Conservation (phyloP, 495 filamentous ascomycete species). For the Clavariopsis aquatica region DNA sequence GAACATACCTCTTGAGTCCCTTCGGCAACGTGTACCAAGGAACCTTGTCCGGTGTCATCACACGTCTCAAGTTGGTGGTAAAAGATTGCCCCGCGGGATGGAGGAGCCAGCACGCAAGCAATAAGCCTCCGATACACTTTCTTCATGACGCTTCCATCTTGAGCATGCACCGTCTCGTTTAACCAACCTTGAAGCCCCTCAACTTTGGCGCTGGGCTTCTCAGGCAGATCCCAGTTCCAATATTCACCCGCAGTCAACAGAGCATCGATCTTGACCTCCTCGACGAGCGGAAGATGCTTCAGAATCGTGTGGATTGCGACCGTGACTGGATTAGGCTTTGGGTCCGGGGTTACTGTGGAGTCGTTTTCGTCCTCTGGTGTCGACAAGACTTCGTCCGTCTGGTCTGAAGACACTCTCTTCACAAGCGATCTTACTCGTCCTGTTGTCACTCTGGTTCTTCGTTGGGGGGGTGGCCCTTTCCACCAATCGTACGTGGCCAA, state of each 20-base stretch:
- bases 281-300: conserved; percentile 15
- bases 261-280: conserved; percentile 20
- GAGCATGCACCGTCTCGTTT: background rate
- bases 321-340: conserved; percentile 10
- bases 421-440: background rate
- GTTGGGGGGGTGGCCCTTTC: conserved; percentile 11
- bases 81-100: background rate
- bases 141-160: background rate
- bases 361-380: background rate
- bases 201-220: conserved; percentile 5
- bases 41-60: background rate
- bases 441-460: background rate
- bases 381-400: conserved; percentile 6
- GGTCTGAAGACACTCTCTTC: conserved; percentile 12
- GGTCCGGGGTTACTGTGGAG: background rate
- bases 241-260: conserved; percentile 16
- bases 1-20: conserved; percentile 1
- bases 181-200: conserved; percentile 23
- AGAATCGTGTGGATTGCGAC: conserved; percentile 5
- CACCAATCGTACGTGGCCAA: conserved; percentile 28
- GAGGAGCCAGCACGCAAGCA: background rate
- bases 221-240: conserved; percentile 30
- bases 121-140: conserved; percentile 24
- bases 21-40: background rate
- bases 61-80: conserved; percentile 7